phyloP scores from a whole-genome alignment of 2,329 filamentous ascomycete genomes.

The Aureobasidium zeae region DNA sequence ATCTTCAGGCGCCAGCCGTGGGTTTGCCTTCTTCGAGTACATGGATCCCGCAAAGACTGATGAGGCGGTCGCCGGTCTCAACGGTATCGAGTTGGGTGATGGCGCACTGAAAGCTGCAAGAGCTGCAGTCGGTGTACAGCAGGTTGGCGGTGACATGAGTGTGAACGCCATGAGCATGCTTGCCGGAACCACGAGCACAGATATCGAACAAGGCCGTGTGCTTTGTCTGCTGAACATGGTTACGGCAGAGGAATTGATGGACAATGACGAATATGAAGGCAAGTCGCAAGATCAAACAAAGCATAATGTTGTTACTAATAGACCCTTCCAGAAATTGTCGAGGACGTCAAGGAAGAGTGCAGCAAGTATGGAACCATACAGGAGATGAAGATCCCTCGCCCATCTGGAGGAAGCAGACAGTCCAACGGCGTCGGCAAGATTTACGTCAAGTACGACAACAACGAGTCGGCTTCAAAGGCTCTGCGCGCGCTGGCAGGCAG shows the following conservation, averaged over 20 bases:
- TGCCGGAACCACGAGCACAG: slow-evolving; percentile 67
- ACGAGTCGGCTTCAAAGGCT: slow-evolving; percentile 72
- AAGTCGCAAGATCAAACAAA: slow-evolving; percentile 25
- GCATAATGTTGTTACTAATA: slow-evolving; percentile 9
- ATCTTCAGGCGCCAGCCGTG: slow-evolving; percentile 69
- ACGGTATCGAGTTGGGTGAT: slow-evolving; percentile 87
- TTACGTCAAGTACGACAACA: slow-evolving; percentile 81
- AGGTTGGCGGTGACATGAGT: slow-evolving; percentile 88
- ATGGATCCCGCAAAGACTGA: slow-evolving; percentile 65
- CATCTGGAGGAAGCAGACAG: slow-evolving; percentile 71
- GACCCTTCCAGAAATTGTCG: slow-evolving; percentile 70
- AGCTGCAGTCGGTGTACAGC: slow-evolving; percentile 88
- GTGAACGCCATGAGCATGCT: slow-evolving; percentile 98
- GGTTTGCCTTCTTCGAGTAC: slow-evolving; percentile 96
- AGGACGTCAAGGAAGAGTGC: slow-evolving; percentile 90
- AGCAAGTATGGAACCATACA: slow-evolving; percentile 76
- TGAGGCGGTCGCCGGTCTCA: slow-evolving; percentile 80
- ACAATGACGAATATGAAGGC: slow-evolving; percentile 94
- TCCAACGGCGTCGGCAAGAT: slow-evolving; percentile 93
- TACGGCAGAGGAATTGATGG: slow-evolving; percentile 85
- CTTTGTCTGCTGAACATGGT: slow-evolving; percentile 97
- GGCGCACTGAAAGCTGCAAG: slow-evolving; percentile 75
- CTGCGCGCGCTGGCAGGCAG: slow-evolving; percentile 83
- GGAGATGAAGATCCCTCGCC: slow-evolving; percentile 88
- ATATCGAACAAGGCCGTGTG: slow-evolving; percentile 72